Evolutionary conservation across 2,329 filamentous ascomycete genomes (phyloP).

Genomic region (Endoconidiophora polonica): DNA sequence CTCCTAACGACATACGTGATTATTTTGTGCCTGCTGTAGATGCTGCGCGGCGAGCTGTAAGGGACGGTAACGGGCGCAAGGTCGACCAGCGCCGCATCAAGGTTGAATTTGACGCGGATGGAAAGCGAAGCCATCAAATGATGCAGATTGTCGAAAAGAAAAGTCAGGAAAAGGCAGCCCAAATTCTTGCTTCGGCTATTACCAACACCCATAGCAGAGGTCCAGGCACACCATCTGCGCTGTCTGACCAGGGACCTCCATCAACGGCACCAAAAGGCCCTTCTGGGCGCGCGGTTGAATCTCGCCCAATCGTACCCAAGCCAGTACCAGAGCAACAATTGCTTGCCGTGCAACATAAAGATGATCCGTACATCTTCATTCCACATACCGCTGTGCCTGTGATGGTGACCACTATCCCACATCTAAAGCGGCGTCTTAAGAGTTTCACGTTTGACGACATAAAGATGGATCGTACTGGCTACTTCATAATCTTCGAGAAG

Average conservation of each 20-base stretch:
- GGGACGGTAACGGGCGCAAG: slow-evolving; percentile 59
- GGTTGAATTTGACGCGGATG: slow-evolving; percentile 81
- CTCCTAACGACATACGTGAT: slow-evolving; percentile 31
- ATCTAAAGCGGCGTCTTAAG: slow-evolving; percentile 80
- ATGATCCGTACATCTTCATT: slow-evolving; percentile 81
- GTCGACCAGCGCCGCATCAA: slow-evolving; percentile 63
- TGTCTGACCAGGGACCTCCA: slow-evolving; percentile 41
- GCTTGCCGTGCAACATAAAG: slow-evolving; percentile 52
- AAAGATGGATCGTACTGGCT: slow-evolving; percentile 68
- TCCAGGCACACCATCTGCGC: slow-evolving; percentile 15
- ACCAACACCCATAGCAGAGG: slow-evolving; percentile 13
- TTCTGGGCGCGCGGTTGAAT: slow-evolving; percentile 41
- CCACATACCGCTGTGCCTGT: slow-evolving; percentile 76
- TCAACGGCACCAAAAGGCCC: slow-evolving; percentile 80
- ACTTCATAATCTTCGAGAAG: slow-evolving; percentile 81
- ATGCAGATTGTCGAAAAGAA: slow-evolving; percentile 58
- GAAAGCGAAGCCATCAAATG: slow-evolving; percentile 62
- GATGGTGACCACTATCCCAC: slow-evolving; percentile 66
- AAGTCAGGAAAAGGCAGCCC: slow-evolving; percentile 37
- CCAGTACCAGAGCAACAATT: slow-evolving; percentile 46
- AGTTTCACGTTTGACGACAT: slow-evolving; percentile 68
- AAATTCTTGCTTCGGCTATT: slow-evolving; percentile 12
- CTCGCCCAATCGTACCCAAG: slow-evolving; percentile 46
- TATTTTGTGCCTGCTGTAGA: slow-evolving; percentile 51
- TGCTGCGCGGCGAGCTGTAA: slow-evolving; percentile 66